A percentile compares a stretch with the other conserved stretches of the same genome.
These are phyloP conservation scores for Mrakia blollopis DNA, from an alignment of 768 basidiomycete species.

Conservation along the genomic window DNA sequence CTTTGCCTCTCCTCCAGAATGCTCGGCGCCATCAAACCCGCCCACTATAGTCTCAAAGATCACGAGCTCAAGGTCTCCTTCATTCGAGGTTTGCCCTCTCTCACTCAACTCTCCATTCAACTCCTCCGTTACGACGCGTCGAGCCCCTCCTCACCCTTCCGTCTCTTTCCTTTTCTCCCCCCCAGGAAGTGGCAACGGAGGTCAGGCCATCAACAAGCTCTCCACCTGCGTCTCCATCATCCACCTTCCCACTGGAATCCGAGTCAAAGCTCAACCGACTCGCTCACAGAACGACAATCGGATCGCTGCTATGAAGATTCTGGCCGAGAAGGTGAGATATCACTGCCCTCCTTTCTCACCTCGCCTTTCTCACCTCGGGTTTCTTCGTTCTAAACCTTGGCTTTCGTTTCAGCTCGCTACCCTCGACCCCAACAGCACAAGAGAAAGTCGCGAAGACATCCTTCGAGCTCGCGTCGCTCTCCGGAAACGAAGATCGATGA, in stretches of 20 bases:
- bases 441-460: not conserved
- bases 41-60: constrained; percentile 47
- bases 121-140: not conserved
- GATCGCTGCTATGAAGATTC: constrained; percentile 63
- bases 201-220: constrained; percentile 96
- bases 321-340: constrained; percentile 70
- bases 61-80: constrained; percentile 81
- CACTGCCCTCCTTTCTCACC: not conserved
- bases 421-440: not conserved
- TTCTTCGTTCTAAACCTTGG: not conserved
- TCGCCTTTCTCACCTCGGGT: not conserved
- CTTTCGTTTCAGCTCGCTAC: constrained; percentile 4
- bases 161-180: constrained; percentile 20
- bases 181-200: constrained; percentile 82
- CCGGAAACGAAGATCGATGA: too few relatives aligned
- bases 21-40: constrained; percentile 32
- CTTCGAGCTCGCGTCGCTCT: too few relatives aligned
- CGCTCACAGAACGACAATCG: constrained; percentile 76
- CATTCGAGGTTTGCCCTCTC: constrained; percentile 60
- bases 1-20: constrained; percentile 21
- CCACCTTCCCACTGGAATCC: constrained; percentile 81
- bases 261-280: constrained; percentile 82
- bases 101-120: not conserved
- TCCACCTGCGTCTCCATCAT: constrained; percentile 68
- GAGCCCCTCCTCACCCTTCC: not conserved